Conservation (phyloP, 208 protist species). For the Leishmania arabica region DNA sequence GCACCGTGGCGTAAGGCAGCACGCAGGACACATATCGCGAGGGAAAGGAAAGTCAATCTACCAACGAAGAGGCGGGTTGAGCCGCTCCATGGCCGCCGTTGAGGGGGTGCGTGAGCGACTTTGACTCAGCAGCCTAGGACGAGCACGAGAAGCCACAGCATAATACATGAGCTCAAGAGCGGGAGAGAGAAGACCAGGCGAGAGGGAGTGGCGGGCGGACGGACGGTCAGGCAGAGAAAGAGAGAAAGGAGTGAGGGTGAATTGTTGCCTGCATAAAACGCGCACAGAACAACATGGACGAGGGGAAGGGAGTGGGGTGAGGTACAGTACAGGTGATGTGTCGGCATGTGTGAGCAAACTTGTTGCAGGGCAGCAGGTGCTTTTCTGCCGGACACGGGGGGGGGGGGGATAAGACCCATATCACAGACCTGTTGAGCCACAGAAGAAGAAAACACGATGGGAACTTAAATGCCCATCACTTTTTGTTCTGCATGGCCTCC, state of each 20-base stretch:
- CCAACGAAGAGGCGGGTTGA: neutral
- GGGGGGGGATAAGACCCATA: neutral
- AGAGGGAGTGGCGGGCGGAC: neutral
- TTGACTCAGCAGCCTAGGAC: neutral
- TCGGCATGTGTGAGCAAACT: neutral
- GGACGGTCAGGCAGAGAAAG: neutral
- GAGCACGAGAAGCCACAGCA: neutral
- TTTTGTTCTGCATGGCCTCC: conserved; percentile 4
- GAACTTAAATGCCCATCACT: neutral
- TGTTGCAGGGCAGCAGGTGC: neutral
- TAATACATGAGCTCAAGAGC: conserved; percentile 6
- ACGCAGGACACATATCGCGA: neutral
- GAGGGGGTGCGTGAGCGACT: conserved; percentile 6
- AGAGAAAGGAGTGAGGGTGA: neutral
- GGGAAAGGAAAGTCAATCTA: neutral
- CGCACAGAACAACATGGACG: conserved; percentile 1
- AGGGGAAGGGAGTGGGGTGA: neutral
- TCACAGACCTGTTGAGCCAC: neutral
- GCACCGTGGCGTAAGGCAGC: neutral
- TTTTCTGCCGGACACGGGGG: neutral
- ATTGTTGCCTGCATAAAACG: neutral
- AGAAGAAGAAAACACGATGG: neutral
- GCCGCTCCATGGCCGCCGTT: neutral
- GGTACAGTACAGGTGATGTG: neutral
- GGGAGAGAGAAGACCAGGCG: neutral